Conservation (phyloP, 495 filamentous ascomycete species). For the Polyplosphaeria fusca region DNA sequence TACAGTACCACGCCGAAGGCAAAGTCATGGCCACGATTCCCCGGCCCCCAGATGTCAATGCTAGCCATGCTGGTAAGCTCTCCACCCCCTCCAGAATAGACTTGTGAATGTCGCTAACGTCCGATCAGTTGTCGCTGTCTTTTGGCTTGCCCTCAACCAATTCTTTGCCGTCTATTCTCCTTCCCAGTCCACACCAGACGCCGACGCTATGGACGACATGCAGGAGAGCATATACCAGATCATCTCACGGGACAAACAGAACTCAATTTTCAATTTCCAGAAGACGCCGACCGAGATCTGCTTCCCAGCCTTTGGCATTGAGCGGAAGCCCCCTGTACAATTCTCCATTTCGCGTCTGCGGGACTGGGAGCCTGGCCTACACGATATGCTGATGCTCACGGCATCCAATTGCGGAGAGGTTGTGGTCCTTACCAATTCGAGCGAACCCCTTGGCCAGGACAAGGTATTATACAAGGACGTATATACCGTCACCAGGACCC, state of each 20-base stretch:
- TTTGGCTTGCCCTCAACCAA: slow-evolving; percentile 84
- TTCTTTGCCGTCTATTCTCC: slow-evolving; percentile 75
- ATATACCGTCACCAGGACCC: too few species aligned
- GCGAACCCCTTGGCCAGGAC: too few species aligned
- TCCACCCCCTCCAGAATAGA: neutral
- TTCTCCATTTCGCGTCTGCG: slow-evolving; percentile 72
- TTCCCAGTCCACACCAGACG: neutral
- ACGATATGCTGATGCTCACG: slow-evolving; percentile 74
- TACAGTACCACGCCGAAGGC: slow-evolving; percentile 81
- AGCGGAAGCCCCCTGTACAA: slow-evolving; percentile 54
- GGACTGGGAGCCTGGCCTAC: slow-evolving; percentile 72
- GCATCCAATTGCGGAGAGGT: slow-evolving; percentile 78
- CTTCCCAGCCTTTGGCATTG: slow-evolving; percentile 62
- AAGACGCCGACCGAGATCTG: slow-evolving; percentile 69
- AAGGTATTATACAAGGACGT: too few species aligned
- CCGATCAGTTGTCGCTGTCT: slow-evolving; percentile 71
- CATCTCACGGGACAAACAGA: slow-evolving; percentile 59
- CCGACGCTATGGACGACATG: slow-evolving; percentile 42
- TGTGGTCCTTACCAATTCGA: slow-evolving; percentile 70
- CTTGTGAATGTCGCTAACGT: slow-evolving; percentile 54
- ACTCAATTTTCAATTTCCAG: slow-evolving; percentile 59
- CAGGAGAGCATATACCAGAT: slow-evolving; percentile 68
- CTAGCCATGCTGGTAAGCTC: slow-evolving; percentile 64
- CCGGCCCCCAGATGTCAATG: slow-evolving; percentile 63
- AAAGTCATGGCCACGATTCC: slow-evolving; percentile 72